Conservation (phyloP, 352 stramenopile genomes). For the Phytopythium montanum region DNA sequence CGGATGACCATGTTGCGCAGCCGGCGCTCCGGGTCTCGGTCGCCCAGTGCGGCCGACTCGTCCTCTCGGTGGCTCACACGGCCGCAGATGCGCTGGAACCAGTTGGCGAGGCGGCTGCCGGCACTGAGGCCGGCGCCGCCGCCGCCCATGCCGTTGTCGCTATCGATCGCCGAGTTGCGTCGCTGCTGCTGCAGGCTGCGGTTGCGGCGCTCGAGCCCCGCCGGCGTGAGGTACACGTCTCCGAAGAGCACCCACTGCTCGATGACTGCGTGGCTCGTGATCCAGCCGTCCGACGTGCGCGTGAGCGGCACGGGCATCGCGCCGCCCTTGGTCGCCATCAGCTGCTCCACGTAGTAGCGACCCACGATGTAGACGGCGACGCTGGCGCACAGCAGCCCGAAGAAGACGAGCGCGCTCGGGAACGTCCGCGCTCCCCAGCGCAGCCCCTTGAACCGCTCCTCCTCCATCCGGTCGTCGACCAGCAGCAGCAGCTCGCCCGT, state of each 20-base stretch:
- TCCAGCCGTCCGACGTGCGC: slow-evolving; percentile 71
- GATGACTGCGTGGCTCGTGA: slow-evolving; percentile 73
- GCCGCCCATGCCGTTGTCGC: slow-evolving; percentile 4
- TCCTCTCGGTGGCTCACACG: slow-evolving; percentile 8
- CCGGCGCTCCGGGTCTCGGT: slow-evolving; percentile 63
- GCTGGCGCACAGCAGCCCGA: slow-evolving; percentile 68
- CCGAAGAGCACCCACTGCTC: slow-evolving; percentile 85
- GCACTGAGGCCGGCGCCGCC: slow-evolving; percentile 18
- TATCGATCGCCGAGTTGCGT: slow-evolving; percentile 49
- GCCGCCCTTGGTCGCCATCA: slow-evolving; percentile 77
- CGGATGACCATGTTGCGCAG: slow-evolving; percentile 59
- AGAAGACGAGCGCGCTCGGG: slow-evolving; percentile 70
- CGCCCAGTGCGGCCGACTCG: slow-evolving; percentile 31
- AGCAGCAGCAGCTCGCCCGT: slow-evolving; percentile 78
- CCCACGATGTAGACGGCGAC: slow-evolving; percentile 81
- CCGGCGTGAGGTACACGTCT: slow-evolving; percentile 62
- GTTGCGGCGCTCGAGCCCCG: slow-evolving; percentile 58
- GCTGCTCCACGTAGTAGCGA: slow-evolving; percentile 70
- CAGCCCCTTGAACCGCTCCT: slow-evolving; percentile 43
- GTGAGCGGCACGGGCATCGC: slow-evolving; percentile 77
- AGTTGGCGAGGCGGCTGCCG: slow-evolving; percentile 31
- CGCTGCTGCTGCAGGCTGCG: slow-evolving; percentile 25
- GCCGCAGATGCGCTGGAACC: slow-evolving; percentile 44
- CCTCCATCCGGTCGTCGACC: slow-evolving; percentile 16
- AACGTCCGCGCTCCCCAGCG: slow-evolving; percentile 74